These are phyloP conservation scores for Lentinula edodes DNA, from an alignment of 768 basidiomycete genomes.

Conservation along the genomic window DNA sequence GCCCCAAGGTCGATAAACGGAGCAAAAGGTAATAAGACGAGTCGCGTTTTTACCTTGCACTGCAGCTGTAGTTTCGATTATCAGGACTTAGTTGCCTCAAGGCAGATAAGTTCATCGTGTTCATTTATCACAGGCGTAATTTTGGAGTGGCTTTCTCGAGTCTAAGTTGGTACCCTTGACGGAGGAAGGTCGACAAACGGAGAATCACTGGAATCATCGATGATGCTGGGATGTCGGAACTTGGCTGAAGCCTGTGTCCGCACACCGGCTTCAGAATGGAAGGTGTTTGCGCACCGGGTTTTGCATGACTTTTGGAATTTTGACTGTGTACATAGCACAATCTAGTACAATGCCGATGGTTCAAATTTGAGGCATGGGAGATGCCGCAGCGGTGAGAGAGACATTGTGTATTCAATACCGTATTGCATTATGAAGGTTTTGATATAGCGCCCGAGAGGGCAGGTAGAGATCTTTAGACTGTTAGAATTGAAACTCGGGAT, in stretches of 20 bases:
- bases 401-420: no score
- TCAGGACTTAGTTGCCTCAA: slow-evolving; percentile 1
- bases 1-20: background rate
- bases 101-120: slow-evolving; percentile 1
- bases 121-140: background rate
- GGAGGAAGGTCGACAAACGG: slow-evolving; percentile 2
- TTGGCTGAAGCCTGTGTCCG: background rate
- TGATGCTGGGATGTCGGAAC: background rate
- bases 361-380: background rate
- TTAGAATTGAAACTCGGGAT: no score
- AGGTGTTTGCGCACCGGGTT: background rate
- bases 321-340: no score
- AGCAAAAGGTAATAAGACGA: background rate
- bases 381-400: no score
- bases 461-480: no score
- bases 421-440: no score
- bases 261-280: background rate
- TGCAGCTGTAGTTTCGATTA: background rate
- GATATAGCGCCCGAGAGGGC: background rate
- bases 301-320: background rate
- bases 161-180: background rate
- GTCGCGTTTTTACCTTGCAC: background rate
- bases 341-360: background rate
- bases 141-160: no score
- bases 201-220: background rate